A percentile compares a stretch with the other conserved stretches of the same genome.
Conservation (phyloP, 768 basidiomycete genomes). For the Boletus vinaceobasis region DNA sequence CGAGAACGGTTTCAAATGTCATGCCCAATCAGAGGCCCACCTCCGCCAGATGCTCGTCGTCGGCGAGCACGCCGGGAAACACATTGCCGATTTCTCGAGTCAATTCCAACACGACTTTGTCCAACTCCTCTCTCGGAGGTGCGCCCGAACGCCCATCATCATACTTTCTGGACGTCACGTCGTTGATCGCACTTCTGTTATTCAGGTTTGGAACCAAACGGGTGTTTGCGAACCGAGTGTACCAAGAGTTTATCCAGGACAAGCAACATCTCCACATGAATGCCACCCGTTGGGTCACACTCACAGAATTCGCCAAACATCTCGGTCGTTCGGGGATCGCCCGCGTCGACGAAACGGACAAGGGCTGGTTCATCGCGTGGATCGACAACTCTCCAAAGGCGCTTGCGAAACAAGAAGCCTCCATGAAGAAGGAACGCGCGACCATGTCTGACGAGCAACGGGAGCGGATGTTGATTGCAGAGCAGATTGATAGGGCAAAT, state of each 20-base stretch:
- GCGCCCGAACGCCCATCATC: slow-evolving; percentile 19
- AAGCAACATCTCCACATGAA: slow-evolving; percentile 98
- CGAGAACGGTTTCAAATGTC: slow-evolving; percentile 99
- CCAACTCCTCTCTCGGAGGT: slow-evolving; percentile 82
- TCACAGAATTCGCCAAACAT: slow-evolving; percentile 93
- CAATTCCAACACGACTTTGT: slow-evolving; percentile 94
- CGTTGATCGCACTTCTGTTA: background rate
- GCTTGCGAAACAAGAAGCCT: slow-evolving; percentile 83
- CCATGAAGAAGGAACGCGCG: slow-evolving; percentile 86
- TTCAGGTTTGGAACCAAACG: slow-evolving; percentile 88
- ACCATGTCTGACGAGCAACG: slow-evolving; percentile 94
- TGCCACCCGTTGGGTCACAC: slow-evolving; percentile 93
- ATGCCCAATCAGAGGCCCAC: slow-evolving; percentile 84
- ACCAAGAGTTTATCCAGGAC: slow-evolving; percentile 96
- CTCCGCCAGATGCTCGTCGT: slow-evolving; percentile 96
- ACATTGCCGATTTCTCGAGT: slow-evolving; percentile 86
- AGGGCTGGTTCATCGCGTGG: slow-evolving; percentile 98
- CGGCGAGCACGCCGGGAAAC: slow-evolving; percentile 87
- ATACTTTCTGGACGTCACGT: too few species aligned
- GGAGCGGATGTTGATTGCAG: slow-evolving; percentile 82
- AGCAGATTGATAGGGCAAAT: slow-evolving; percentile 89
- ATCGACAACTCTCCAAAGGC: slow-evolving; percentile 96
- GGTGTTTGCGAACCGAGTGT: slow-evolving; percentile 90
- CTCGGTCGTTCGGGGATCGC: slow-evolving; percentile 83
- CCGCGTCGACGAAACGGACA: slow-evolving; percentile 96